Base-by-base conservation (phyloP, 768 basidiomycete genomes). In the Pulveroboletus sp. region DNA sequence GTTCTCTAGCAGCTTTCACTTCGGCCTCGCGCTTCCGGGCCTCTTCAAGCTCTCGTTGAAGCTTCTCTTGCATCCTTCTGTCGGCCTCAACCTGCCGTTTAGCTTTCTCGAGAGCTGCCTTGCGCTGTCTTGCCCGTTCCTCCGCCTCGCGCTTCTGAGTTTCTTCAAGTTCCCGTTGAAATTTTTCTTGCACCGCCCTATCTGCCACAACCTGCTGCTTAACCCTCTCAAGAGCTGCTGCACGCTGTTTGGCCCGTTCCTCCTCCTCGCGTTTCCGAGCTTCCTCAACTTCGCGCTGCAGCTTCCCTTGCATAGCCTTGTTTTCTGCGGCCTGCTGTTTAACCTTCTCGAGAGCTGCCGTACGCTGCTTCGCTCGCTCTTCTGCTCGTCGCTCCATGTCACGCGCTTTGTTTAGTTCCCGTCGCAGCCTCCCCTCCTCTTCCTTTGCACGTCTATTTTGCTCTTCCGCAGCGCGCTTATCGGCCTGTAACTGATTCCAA, bases 401-500 rank as follows among this genome's bases (percentile, higher is more conserved):
- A 5, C 48, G 49, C 0, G 56, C 55, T 39, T 52, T 54, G 1
- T 47, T 49, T 25, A 59, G 21, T 40, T 65, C 54, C 17, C 56
- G 51, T 25, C 52, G 51, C 2, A 60, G 55, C 21, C 47, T 53
- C 12, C 8, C 16, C 31, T 62, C 27, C 32, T 59, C 57, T 50
- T 59, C 55, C 23, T 47, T 52, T 1, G 57, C 61, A 40, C 49
- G 45, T 39, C 43, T 38, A 49, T 51, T 42, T 23, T 37, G 47
- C 35, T 63, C 59, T 19, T 57, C 57, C 19, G 52, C 65, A 5
- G 59, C 67, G 0, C 56, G 63, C 37, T 62, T 66, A 44, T 63
- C 67, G 6, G 65, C 67, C 40, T 80, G 74, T 1, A 85, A 64
- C 51, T 78, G 69, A 10, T 53, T 23, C 84, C 84, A 85, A 11